Conservation (phyloP, 1,284 basidiomycete species). For the Cutaneotrichosporon cutaneum region DNA sequence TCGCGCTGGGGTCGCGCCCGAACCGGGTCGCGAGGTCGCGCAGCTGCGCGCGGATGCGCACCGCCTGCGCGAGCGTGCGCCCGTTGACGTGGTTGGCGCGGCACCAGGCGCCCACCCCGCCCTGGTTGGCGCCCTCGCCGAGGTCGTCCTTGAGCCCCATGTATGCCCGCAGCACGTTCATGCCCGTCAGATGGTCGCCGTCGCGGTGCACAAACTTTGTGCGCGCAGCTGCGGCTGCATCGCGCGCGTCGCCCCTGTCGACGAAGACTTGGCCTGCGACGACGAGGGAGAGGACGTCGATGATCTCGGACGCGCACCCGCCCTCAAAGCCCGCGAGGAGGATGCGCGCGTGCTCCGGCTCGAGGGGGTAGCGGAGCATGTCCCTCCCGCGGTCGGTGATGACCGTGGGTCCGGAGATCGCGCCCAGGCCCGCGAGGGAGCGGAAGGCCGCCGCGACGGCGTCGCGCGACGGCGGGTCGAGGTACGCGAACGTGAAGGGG, state of each 20-base stretch:
- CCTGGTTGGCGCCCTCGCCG: constrained; percentile 11
- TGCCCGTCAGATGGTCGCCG: constrained; percentile 85
- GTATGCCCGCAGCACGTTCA: constrained; percentile 83
- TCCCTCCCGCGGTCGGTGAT: constrained; percentile 70
- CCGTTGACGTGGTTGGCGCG: constrained; percentile 79
- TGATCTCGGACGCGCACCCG: constrained; percentile 64
- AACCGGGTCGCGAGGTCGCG: constrained; percentile 63
- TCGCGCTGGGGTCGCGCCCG: constrained; percentile 62
- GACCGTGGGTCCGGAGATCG: constrained; percentile 63
- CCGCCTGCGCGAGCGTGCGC: constrained; percentile 77
- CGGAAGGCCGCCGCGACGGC: constrained; percentile 69
- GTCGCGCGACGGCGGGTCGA: constrained; percentile 75
- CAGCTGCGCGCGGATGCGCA: constrained; percentile 79
- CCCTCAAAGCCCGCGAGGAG: constrained; percentile 70
- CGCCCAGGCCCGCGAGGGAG: constrained; percentile 71
- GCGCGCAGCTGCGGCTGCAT: constrained; percentile 66
- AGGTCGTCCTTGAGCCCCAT: constrained; percentile 57
- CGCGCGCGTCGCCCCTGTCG: constrained; percentile 62
- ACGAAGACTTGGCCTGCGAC: constrained; percentile 69
- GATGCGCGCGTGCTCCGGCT: constrained; percentile 74
- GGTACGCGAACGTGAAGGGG: constrained; percentile 72
- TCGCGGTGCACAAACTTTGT: constrained; percentile 75
- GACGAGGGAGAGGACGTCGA: constrained; percentile 75
- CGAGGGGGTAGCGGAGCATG: constrained; percentile 81
- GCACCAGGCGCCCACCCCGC: constrained; percentile 71